Evolutionary conservation across 495 filamentous ascomycete species (phyloP).

Genomic region (Xylaria venustula): DNA sequence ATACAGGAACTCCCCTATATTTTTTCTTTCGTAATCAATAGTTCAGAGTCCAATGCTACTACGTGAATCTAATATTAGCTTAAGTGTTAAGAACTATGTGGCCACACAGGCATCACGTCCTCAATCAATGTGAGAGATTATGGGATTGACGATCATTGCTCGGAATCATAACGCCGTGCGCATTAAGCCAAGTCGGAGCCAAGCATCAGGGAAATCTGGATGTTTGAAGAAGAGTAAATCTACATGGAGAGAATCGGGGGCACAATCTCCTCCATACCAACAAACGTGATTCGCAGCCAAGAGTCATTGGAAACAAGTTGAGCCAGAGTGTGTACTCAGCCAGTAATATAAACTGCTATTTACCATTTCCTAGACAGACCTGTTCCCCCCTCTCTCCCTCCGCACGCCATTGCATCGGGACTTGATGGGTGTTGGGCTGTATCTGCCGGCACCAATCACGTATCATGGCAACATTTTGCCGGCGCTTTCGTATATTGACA

Average conservation of each 20-base stretch:
- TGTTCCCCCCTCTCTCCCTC: too few species aligned
- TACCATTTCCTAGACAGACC: background rate
- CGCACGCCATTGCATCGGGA: background rate
- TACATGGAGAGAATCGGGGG: too few species aligned
- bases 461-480: background rate
- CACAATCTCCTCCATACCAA: background rate
- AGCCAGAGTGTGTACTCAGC: slow-evolving; percentile 11
- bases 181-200: background rate
- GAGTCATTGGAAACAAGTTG: background rate
- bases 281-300: background rate
- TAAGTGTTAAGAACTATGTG: too few species aligned
- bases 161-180: slow-evolving; percentile 1
- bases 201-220: background rate
- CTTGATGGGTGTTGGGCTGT: background rate
- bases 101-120: background rate
- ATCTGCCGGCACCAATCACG: slow-evolving; percentile 10
- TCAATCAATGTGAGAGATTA: background rate
- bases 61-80: too few species aligned
- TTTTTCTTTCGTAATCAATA: too few species aligned
- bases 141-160: background rate
- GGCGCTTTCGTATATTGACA: slow-evolving; percentile 1
- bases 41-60: too few species aligned
- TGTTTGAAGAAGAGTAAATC: too few species aligned
- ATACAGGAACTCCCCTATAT: too few species aligned
- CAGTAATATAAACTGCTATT: slow-evolving; percentile 6